Base-by-base conservation (phyloP, 2,329 filamentous ascomycete genomes). In the Penicillium sp. region DNA sequence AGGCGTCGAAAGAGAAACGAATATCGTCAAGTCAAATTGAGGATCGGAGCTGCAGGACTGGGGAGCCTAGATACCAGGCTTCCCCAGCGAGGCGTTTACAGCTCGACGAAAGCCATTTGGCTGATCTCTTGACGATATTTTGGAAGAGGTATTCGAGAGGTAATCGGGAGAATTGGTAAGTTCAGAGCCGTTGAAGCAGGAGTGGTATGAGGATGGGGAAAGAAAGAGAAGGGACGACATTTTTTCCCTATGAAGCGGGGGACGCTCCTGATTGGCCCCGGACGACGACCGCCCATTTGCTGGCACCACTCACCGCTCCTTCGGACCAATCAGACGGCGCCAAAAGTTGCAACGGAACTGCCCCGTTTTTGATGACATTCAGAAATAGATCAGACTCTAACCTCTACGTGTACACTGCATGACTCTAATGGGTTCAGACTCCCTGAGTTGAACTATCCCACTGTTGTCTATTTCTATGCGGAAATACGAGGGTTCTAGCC, bases 41-140 rank as follows among this genome's bases (percentile, higher is more conserved):
- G 77, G 77, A 81, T 91, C 88, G 85, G 87, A 88, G 87, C 89
- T 91, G 88, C 85, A 86, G 88, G 88, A 90, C 89, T 92, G 84
- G 86, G 83, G 83, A 83, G 84, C 83, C 81, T 69, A 77, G 76
- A 72, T 72, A 4, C 13, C 75, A 77, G 75, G 79, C 81, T 84
- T 84, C 86, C 87, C 87, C 85, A 92, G 88, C 87, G 86, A 76
- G 86, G 83, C 78, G 84, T 90, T 92, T 92, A 95, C 88, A 93
- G 89, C 88, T 88, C 88, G 89, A 86, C 87, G 87, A 88, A 80
- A 82, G 87, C 86, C 86, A 78, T 78, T 81, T 59, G 85, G 84
- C 86, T 58, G 55, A 87, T 79, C 81, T 81, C 80, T 88, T 86
- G 87, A 89, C 86, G 81, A 87, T 88, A 86, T 85, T 80, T 70